Conservation (phyloP, 192 early-diverging fungal genomes). For the Glomus cerebriforme region DNA sequence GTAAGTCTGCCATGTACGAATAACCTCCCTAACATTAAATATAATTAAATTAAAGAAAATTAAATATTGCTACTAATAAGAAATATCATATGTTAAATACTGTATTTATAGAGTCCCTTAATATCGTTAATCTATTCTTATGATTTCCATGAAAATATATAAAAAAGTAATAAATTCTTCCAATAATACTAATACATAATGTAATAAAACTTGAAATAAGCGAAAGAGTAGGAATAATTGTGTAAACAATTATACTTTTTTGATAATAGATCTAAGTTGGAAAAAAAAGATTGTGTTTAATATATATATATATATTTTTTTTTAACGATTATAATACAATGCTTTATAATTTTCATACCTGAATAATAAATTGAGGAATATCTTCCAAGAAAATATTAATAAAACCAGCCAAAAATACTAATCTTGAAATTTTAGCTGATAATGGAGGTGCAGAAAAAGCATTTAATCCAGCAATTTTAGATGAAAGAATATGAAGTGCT, state of each 20-base stretch:
- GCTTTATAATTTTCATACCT: neutral
- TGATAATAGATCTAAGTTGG: neutral
- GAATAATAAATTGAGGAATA: constrained; percentile 16
- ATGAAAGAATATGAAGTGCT: neutral
- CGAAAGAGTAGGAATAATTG: neutral
- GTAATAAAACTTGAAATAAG: neutral
- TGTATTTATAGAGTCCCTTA: too few species aligned
- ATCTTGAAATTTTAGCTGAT: neutral
- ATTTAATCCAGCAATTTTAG: neutral
- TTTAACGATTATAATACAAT: too few species aligned
- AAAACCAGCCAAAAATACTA: neutral
- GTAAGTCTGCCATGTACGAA: too few species aligned
- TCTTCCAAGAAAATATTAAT: constrained; percentile 9
- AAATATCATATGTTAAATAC: too few species aligned
- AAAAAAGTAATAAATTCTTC: neutral
- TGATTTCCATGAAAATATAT: too few species aligned
- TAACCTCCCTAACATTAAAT: too few species aligned
- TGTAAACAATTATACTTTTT: neutral
- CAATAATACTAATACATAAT: neutral
- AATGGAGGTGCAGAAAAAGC: neutral
- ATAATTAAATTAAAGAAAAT: too few species aligned
- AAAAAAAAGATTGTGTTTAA: neutral
- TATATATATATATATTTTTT: neutral
- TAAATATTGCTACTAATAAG: too few species aligned
- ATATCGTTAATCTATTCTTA: too few species aligned